Evolutionary conservation across 2,329 filamentous ascomycete species (phyloP).

Genomic region (Fusarium sp.): DNA sequence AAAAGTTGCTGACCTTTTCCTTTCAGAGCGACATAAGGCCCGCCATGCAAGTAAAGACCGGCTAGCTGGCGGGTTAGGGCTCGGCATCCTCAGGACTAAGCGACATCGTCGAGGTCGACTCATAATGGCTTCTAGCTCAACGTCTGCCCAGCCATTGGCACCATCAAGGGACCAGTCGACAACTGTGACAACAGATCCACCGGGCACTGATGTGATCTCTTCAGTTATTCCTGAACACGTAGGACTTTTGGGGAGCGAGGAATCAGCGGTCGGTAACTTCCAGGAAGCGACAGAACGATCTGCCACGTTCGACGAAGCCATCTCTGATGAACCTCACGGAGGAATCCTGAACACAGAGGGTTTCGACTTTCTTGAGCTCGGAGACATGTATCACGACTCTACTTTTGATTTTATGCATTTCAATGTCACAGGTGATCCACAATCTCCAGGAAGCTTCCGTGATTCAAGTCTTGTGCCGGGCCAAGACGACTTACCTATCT

Average conservation of each 20-base stretch:
- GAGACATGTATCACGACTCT: background rate
- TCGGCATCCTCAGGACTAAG: background rate
- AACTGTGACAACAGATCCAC: rapidly evolving
- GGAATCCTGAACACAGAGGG: rapidly evolving
- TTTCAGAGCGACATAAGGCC: background rate
- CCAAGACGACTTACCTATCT: rapidly evolving
- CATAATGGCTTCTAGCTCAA: rapidly evolving
- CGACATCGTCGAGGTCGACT: background rate
- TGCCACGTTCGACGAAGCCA: rapidly evolving
- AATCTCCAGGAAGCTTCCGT: rapidly evolving
- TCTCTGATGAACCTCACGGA: rapidly evolving
- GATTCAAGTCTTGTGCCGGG: rapidly evolving
- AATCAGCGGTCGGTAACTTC: rapidly evolving
- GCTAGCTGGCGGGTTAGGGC: background rate
- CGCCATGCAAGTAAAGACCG: background rate
- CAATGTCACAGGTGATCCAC: background rate
- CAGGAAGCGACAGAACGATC: rapidly evolving
- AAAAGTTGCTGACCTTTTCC: rapidly evolving
- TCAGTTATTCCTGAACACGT: rapidly evolving
- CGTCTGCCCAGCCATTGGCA: rapidly evolving
- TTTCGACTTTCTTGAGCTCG: background rate
- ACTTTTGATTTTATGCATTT: background rate
- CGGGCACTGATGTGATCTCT: rapidly evolving
- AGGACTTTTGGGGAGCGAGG: rapidly evolving
- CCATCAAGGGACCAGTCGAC: rapidly evolving